phyloP scores from a whole-genome alignment of 331 rosid genomes.

The Quercus tomentella region DNA sequence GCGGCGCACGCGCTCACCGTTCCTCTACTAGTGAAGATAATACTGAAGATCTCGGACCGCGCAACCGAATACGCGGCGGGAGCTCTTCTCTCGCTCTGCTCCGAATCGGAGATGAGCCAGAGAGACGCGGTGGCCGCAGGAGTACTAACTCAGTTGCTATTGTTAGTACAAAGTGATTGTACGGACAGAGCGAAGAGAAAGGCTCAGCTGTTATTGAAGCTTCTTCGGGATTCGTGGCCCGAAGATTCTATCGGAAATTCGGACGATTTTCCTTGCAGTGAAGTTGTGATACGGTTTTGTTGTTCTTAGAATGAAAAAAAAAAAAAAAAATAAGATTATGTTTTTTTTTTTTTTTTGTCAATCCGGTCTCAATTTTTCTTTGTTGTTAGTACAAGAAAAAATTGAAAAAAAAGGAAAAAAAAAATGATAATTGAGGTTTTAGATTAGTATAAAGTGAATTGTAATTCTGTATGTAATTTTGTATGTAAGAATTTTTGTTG shows the following conservation, averaged over 20 bases:
- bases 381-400: conserved; percentile 14
- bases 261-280: conserved; percentile 81
- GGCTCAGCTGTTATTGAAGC: conserved; percentile 87
- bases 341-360: background rate
- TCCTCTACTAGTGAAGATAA: conserved; percentile 77
- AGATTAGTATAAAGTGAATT: conserved; percentile 43
- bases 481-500: conserved; percentile 44
- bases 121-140: conserved; percentile 82
- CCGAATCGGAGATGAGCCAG: conserved; percentile 52
- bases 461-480: conserved; percentile 48
- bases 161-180: conserved; percentile 90
- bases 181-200: conserved; percentile 90
- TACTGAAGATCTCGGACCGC: conserved; percentile 70
- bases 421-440: conserved; percentile 19
- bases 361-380: conserved; percentile 29
- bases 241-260: conserved; percentile 72
- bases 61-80: conserved; percentile 93
- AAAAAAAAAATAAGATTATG: too few relatives aligned
- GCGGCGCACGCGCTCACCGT: conserved; percentile 75
- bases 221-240: conserved; percentile 99
- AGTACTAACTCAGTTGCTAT: conserved; percentile 69
- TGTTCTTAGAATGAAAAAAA: background rate
- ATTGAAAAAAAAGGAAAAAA: background rate
- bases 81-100: conserved; percentile 73
- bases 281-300: conserved; percentile 59